Conservation (phyloP, 768 basidiomycete species). For the Leccinum ochraceum region DNA sequence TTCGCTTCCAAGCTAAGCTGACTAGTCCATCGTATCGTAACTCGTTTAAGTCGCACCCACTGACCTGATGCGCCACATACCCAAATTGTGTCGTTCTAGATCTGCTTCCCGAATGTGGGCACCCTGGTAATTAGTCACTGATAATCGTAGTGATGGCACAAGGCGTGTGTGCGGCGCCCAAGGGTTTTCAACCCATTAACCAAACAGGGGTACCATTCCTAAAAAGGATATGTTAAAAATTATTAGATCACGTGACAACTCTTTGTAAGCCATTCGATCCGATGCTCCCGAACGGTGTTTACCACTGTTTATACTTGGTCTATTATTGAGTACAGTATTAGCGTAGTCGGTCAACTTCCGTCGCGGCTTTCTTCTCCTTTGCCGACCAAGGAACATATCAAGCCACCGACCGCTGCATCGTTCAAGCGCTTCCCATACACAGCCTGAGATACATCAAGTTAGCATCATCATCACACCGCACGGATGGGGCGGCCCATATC, state of each 20-base stretch:
- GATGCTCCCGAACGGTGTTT: not conserved
- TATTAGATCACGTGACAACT: not conserved
- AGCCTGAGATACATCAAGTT: not conserved
- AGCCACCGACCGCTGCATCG: not conserved
- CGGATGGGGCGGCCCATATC: conserved; percentile 16
- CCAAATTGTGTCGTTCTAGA: conserved; percentile 5
- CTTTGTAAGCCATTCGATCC: not conserved
- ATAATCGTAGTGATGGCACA: conserved; percentile 14
- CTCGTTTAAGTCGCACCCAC: conserved; percentile 12
- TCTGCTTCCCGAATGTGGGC: conserved; percentile 5
- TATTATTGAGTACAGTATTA: not conserved
- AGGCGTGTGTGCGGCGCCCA: conserved; percentile 5
- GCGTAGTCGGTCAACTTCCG: not conserved
- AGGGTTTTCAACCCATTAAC: not conserved
- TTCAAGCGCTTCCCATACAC: not conserved
- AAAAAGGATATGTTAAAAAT: not conserved
- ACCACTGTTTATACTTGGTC: not conserved
- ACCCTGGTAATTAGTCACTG: conserved; percentile 5
- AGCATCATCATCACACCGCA: not conserved
- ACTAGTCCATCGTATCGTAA: conserved; percentile 1
- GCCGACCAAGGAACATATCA: not conserved
- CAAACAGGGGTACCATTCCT: conserved; percentile 7
- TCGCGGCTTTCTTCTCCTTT: too few species aligned
- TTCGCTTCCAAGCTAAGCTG: conserved; percentile 10
- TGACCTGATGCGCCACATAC: conserved; percentile 11